Conservation (phyloP, 2,329 filamentous ascomycete genomes). For the Neopestalotiopsis rosae region DNA sequence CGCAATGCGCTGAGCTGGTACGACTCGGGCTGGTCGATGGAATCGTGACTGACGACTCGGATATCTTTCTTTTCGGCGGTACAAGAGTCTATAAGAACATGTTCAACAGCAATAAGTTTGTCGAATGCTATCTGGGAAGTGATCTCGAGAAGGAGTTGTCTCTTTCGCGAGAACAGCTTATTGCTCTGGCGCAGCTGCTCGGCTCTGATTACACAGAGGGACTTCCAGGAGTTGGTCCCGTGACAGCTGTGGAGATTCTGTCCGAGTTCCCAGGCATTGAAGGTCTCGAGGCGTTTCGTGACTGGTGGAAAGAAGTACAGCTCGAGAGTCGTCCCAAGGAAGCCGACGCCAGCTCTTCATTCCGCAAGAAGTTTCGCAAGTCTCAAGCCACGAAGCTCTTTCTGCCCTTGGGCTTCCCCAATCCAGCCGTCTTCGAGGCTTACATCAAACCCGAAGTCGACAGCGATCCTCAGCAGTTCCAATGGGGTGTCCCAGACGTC, state of each 20-base stretch:
- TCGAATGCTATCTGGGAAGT: constrained; percentile 87
- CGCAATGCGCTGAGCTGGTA: constrained; percentile 94
- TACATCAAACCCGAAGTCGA: constrained; percentile 91
- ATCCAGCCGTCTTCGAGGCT: constrained; percentile 76
- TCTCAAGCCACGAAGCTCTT: constrained; percentile 84
- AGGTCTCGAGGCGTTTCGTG: constrained; percentile 75
- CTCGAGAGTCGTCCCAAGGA: constrained; percentile 65
- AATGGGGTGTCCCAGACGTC: constrained; percentile 95
- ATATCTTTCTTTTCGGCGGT: constrained; percentile 95
- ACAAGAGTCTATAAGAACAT: constrained; percentile 99
- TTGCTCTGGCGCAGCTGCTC: constrained; percentile 86
- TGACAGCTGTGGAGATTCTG: constrained; percentile 92
- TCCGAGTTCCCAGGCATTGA: constrained; percentile 77
- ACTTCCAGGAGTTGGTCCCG: constrained; percentile 86
- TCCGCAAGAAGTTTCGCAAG: constrained; percentile 86
- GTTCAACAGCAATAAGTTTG: constrained; percentile 98
- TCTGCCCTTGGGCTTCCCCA: constrained; percentile 80
- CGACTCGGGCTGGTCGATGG: constrained; percentile 88
- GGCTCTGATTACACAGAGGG: constrained; percentile 97
- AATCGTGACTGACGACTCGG: constrained; percentile 96
- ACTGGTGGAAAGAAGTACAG: constrained; percentile 89
- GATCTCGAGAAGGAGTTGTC: constrained; percentile 92
- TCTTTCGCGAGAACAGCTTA: constrained; percentile 84
- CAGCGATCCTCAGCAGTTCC: constrained; percentile 75
- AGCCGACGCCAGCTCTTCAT: constrained; percentile 64